These are phyloP conservation scores for Fusarium tricinctum DNA, from an alignment of 2,329 filamentous ascomycete species.

Conservation along the genomic window DNA sequence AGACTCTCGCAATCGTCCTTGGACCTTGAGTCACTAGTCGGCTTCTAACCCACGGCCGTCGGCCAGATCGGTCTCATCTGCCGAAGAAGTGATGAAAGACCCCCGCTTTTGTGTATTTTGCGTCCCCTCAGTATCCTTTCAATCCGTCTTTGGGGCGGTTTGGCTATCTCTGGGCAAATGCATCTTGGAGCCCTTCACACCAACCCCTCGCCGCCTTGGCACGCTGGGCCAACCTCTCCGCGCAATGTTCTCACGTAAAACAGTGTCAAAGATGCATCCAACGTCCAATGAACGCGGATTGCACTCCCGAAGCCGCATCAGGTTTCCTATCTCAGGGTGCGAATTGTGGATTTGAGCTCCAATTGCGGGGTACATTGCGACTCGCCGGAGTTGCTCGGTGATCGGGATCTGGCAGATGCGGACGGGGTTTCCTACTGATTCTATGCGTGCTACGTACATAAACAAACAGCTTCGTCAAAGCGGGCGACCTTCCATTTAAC, in stretches of 20 bases:
- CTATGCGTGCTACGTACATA: constrained; percentile 43
- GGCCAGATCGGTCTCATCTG: constrained; percentile 42
- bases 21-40: constrained; percentile 35
- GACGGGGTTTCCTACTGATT: constrained; percentile 37
- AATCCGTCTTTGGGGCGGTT: constrained; percentile 17
- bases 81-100: constrained; percentile 31
- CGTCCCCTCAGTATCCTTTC: constrained; percentile 24
- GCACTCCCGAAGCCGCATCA: constrained; percentile 33
- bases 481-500: constrained; percentile 11
- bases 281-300: constrained; percentile 36
- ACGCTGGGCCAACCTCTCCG: constrained; percentile 35
- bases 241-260: constrained; percentile 34
- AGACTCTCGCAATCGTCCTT: constrained; percentile 4
- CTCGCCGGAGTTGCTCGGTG: constrained; percentile 49
- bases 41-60: constrained; percentile 17
- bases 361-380: constrained; percentile 49
- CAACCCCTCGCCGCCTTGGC: constrained; percentile 46
- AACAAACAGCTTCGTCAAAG: constrained; percentile 43
- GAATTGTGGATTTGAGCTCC: constrained; percentile 44
- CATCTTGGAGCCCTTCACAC: constrained; percentile 32
- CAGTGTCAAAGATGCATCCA: constrained; percentile 14
- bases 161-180: constrained; percentile 28
- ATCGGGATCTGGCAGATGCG: constrained; percentile 48
- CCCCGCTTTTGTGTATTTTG: constrained; percentile 27
- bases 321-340: constrained; percentile 47